These are phyloP conservation scores for Blastocystis sp. DNA, from an alignment of 352 stramenopile genomes.

Conservation along the genomic window DNA sequence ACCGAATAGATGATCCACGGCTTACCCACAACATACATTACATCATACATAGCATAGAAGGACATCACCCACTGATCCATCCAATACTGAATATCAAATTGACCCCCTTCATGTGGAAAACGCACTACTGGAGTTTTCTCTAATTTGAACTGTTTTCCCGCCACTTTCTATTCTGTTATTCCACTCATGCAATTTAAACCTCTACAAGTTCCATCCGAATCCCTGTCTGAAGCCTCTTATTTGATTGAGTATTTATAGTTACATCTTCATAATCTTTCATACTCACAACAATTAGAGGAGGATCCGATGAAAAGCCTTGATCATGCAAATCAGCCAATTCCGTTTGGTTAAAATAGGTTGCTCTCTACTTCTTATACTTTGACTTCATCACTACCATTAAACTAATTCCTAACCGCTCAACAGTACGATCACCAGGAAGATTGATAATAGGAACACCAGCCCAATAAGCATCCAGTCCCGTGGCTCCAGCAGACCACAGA, in stretches of 20 bases:
- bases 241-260: not conserved
- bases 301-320: not conserved
- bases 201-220: constrained; percentile 47
- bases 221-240: not conserved
- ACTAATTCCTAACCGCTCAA: constrained; percentile 44
- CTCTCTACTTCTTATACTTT: constrained; percentile 10
- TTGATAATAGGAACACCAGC: constrained; percentile 26
- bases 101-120: constrained; percentile 4
- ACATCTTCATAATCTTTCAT: constrained; percentile 66
- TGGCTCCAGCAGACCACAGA: constrained; percentile 43
- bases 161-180: constrained; percentile 19
- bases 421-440: constrained; percentile 35
- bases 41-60: constrained; percentile 65
- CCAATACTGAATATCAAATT: constrained; percentile 64
- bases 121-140: constrained; percentile 10
- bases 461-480: constrained; percentile 54
- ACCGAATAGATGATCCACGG: constrained; percentile 57
- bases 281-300: constrained; percentile 6
- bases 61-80: constrained; percentile 51
- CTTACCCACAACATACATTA: constrained; percentile 40
- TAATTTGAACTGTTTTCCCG: constrained; percentile 34
- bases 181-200: not conserved
- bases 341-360: constrained; percentile 50
- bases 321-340: not conserved
- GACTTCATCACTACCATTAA: not conserved